A percentile compares a stretch with the other conserved stretches of the same genome.
Conservation (phyloP, 2,329 filamentous ascomycete genomes). For the Verticillium isaacii region DNA sequence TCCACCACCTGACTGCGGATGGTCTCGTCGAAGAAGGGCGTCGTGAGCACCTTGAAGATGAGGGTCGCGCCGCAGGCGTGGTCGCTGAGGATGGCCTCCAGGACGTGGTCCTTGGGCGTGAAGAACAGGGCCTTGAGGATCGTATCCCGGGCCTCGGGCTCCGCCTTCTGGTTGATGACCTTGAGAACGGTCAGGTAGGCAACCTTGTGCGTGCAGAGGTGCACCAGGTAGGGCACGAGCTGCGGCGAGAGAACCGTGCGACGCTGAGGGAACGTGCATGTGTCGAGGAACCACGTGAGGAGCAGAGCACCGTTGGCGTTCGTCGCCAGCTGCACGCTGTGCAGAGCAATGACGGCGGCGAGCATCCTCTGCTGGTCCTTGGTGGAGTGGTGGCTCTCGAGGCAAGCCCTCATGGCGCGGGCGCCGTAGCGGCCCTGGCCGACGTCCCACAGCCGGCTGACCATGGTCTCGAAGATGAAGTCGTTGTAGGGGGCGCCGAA, state of each 20-base stretch:
- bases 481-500: constrained; percentile 87
- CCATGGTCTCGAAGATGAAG: constrained; percentile 98
- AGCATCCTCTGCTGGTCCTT: constrained; percentile 96
- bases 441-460: constrained; percentile 89
- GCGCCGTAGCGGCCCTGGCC: constrained; percentile 91
- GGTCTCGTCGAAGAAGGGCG: constrained; percentile 91
- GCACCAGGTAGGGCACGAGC: constrained; percentile 86
- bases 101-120: constrained; percentile 74
- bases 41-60: constrained; percentile 98
- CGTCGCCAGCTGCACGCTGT: constrained; percentile 93
- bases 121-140: constrained; percentile 92
- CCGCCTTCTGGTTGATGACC: constrained; percentile 96
- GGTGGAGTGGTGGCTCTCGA: constrained; percentile 91
- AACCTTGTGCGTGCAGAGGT: constrained; percentile 97
- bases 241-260: constrained; percentile 88
- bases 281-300: constrained; percentile 96
- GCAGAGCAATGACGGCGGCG: constrained; percentile 88
- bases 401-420: constrained; percentile 90
- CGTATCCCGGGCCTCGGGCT: constrained; percentile 84
- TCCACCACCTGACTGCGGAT: constrained; percentile 86
- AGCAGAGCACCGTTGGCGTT: constrained; percentile 93
- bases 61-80: constrained; percentile 89
- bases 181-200: constrained; percentile 96
- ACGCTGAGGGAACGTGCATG: constrained; percentile 89
- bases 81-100: constrained; percentile 88